Base-by-base conservation (phyloP, 2,329 filamentous ascomycete species). In the Pseudogymnoascus sp. region DNA sequence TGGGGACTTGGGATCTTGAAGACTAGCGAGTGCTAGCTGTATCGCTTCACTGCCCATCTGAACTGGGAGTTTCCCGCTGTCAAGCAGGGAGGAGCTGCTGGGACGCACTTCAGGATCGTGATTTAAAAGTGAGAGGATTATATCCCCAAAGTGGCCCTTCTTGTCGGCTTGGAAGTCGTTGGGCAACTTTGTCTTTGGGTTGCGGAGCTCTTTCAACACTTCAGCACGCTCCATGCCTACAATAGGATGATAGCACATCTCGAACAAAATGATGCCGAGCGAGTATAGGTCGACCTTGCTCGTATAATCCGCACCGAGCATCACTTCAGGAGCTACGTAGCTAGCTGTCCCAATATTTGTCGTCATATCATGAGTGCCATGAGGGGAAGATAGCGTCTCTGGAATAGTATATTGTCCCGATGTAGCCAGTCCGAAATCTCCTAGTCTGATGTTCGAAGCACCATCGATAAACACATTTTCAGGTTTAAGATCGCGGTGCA, bases 231-330 rank as follows among this genome's bases (percentile, higher is more conserved):
- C 81, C 83, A 87, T 87, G 4, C 84, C 85, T 9, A 79, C 67
- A 71, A 87, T 79, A 0, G 84, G 80, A 35, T 79, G 75, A 66
- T 87, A 92, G 70, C 89, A 95, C 94, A 99, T 99, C 74, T 99
- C 94, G 68, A 97, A 97, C 76, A 99, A 96, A 62, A 99, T 97
- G 65, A 99, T 89, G 0, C 94, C 94, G 42, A 99, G 80, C 0
- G 93, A 97, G 72, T 94, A 99, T 93, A 99, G 85, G 77, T 99
- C 94, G 1, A 97, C 92, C 74, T 97, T 97, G 62, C 90, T 87
- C 64, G 90, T 95, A 72, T 97, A 97, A 64, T 87, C 87, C 3
- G 88, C 88, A 33, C 82, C 82, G 5, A 86, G 86, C 5, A 83
- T 83, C 62, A 99, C 84, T 74, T 99, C 94, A 0, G 94, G 94